Evolutionary conservation across 495 filamentous ascomycete species (phyloP).

Genomic region (Aspergillus nanangensis): DNA sequence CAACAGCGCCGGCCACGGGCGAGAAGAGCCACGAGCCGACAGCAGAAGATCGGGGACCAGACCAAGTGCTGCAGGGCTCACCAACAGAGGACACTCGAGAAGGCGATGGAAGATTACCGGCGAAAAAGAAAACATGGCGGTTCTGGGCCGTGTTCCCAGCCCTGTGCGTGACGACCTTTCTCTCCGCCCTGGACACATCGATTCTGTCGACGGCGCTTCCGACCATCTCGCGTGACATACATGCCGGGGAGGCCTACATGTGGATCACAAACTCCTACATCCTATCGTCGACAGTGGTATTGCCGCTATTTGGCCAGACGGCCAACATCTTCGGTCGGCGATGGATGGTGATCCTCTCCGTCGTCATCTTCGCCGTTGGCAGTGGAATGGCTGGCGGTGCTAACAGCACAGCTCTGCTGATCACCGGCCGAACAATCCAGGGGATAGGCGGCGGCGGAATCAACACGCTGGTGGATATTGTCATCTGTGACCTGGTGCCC

Average conservation of each 20-base stretch:
- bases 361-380: constrained; percentile 37
- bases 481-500: constrained; percentile 29
- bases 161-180: neutral
- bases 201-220: constrained; percentile 39
- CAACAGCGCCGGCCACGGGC: no score
- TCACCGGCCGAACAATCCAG: constrained; percentile 16
- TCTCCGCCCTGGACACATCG: constrained; percentile 26
- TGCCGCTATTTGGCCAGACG: constrained; percentile 34
- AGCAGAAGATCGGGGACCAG: no score
- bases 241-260: constrained; percentile 26
- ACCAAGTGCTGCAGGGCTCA: no score
- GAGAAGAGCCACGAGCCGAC: no score
- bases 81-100: no score
- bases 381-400: constrained; percentile 35
- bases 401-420: constrained; percentile 21
- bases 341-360: constrained; percentile 29
- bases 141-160: neutral
- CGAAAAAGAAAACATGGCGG: no score
- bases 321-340: constrained; percentile 46
- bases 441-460: constrained; percentile 18
- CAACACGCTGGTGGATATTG: constrained; percentile 13
- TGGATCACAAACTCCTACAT: constrained; percentile 37
- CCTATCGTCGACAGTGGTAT: neutral
- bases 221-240: constrained; percentile 26
- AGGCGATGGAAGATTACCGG: no score